A percentile compares a stretch with the other conserved stretches of the same genome.
Evolutionary conservation across 768 basidiomycete species (phyloP).

Genomic region (Hygrocybe coccinea): DNA sequence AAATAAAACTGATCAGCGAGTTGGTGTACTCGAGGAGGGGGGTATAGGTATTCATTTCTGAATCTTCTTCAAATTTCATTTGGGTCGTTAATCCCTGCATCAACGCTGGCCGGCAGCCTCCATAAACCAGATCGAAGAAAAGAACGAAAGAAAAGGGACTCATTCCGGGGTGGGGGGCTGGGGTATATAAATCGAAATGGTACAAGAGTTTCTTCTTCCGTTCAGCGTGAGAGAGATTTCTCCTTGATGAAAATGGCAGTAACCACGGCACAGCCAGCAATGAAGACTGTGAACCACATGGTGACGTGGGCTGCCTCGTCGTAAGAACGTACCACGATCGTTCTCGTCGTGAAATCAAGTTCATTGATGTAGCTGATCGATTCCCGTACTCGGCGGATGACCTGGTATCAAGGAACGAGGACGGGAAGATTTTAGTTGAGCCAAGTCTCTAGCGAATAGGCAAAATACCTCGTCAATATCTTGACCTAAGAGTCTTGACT

Average conservation of each 20-base stretch:
- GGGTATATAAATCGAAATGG: too few species aligned
- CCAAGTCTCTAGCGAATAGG: background rate
- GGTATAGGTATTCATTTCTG: too few species aligned
- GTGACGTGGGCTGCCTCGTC: constrained; percentile 44
- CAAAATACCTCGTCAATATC: constrained; percentile 51
- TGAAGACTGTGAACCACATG: constrained; percentile 42
- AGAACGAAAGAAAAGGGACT: too few species aligned
- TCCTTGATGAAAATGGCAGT: constrained; percentile 52
- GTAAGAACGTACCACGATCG: constrained; percentile 39
- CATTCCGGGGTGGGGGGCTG: too few species aligned
- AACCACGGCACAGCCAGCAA: constrained; percentile 40
- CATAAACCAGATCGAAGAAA: too few species aligned
- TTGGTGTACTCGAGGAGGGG: too few species aligned
- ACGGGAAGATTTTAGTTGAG: background rate
- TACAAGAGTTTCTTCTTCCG: background rate
- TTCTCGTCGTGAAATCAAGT: constrained; percentile 35
- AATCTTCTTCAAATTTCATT: too few species aligned
- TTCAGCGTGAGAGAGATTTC: constrained; percentile 28
- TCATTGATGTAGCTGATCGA: constrained; percentile 45
- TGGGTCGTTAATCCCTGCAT: too few species aligned
- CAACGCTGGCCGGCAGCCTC: too few species aligned
- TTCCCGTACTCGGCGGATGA: constrained; percentile 45
- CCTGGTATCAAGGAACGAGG: constrained; percentile 25
- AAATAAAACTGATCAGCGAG: too few species aligned
- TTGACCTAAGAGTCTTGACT: constrained; percentile 36